These are phyloP conservation scores for Ophiorrhiza pumila DNA, from an alignment of 257 asterid genomes.

Conservation along the genomic window DNA sequence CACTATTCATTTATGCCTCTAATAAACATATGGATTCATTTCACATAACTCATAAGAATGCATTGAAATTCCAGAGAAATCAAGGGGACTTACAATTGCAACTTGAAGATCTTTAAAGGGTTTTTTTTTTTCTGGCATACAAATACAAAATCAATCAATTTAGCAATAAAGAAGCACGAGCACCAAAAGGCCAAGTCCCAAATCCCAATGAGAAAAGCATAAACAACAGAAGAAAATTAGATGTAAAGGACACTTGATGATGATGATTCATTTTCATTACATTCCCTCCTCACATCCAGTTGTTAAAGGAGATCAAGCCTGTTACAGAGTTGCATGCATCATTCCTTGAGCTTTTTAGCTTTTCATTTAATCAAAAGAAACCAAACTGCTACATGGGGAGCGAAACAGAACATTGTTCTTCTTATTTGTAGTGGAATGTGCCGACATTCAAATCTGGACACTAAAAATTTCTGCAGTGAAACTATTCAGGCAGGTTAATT, in stretches of 20 bases:
- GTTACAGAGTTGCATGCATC: constrained; percentile 6
- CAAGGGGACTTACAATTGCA: too few species aligned
- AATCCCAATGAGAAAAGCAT: too few species aligned
- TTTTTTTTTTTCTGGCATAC: too few species aligned
- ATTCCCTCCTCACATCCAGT: constrained; percentile 9
- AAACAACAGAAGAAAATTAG: too few species aligned
- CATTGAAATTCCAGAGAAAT: too few species aligned
- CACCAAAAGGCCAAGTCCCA: too few species aligned
- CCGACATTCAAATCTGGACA: not conserved
- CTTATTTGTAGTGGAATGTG: not conserved
- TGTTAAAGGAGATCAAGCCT: constrained; percentile 6
- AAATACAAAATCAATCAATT: too few species aligned
- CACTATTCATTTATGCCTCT: too few species aligned
- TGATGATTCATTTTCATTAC: not conserved
- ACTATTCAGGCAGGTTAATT: not conserved
- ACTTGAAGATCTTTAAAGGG: too few species aligned
- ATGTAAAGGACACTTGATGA: not conserved
- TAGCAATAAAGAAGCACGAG: too few species aligned
- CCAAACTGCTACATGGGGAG: not conserved
- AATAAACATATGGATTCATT: too few species aligned
- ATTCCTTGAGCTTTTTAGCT: not conserved
- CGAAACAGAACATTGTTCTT: not conserved
- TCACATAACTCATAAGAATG: too few species aligned
- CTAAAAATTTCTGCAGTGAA: not conserved
- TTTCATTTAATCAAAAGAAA: not conserved